A percentile compares a stretch with the other conserved stretches of the same genome.
These are phyloP conservation scores for Sporothrix sp. DNA, from an alignment of 2,329 filamentous ascomycete genomes.

Conservation along the genomic window DNA sequence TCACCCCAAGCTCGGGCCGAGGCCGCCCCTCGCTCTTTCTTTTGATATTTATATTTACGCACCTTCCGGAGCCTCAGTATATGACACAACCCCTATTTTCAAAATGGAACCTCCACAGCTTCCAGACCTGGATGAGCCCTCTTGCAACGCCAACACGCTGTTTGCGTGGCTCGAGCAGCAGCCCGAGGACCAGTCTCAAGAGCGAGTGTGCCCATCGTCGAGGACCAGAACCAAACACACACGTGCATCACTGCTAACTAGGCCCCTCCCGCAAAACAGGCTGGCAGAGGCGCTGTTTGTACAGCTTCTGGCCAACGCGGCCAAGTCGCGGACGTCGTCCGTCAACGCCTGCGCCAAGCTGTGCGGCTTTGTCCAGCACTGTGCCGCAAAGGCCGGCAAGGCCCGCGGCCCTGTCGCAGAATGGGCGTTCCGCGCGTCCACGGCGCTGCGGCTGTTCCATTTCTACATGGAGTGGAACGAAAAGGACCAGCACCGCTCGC, in stretches of 20 bases:
- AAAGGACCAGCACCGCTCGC: slow-evolving; percentile 52
- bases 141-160: slow-evolving; percentile 21
- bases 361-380: slow-evolving; percentile 53
- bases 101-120: slow-evolving; percentile 12
- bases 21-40: background rate
- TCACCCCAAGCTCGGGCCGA: background rate
- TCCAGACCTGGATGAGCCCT: slow-evolving; percentile 19
- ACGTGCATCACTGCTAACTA: background rate
- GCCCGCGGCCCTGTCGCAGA: slow-evolving; percentile 24
- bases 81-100: background rate
- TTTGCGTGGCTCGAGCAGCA: slow-evolving; percentile 21
- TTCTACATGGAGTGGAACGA: slow-evolving; percentile 61
- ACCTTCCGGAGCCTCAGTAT: background rate
- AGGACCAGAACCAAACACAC: background rate
- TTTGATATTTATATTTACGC: background rate
- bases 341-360: slow-evolving; percentile 50
- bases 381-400: slow-evolving; percentile 28
- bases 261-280: background rate
- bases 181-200: slow-evolving; percentile 10
- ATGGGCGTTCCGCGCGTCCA: slow-evolving; percentile 43
- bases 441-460: slow-evolving; percentile 43
- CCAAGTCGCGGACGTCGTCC: slow-evolving; percentile 44
- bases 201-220: slow-evolving; percentile 7
- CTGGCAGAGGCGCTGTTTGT: slow-evolving; percentile 30
- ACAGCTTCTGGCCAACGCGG: slow-evolving; percentile 38